Base-by-base conservation (phyloP, 192 early-diverging fungal genomes). In the Coemansia sp. region DNA sequence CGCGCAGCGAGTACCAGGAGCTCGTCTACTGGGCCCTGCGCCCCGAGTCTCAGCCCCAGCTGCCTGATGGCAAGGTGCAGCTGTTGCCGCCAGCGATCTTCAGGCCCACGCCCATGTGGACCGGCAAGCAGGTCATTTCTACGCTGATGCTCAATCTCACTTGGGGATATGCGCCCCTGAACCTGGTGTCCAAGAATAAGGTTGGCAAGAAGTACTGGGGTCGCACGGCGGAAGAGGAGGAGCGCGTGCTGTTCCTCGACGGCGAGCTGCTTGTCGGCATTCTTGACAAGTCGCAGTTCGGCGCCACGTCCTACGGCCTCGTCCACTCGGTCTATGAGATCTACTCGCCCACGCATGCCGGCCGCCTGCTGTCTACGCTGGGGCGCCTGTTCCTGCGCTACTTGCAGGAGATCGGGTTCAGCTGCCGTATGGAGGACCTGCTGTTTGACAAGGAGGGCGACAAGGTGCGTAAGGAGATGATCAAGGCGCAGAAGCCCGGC, bases 381-480 rank as follows among this genome's bases (percentile, higher is more conserved):
- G 90, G 94, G 36, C 90, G 95, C 34, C 75, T 99, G 60, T 97
- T 99, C 80, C 91, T 94, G 14, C 85, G 86, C 32, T 98, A 94
- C 77, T 84, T 94, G 12, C 96, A 98, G 76, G 85, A 88, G 63
- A 88, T 86, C 62, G 98, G 94, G 21, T 99, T 98, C 76, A 90
- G 92, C 50, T 99, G 98, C 84, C 89, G 98, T 66, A 97, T 99
- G 95, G 96, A 98, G 74, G 98, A 99, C 89, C 87, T 99, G 85
- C 82, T 87, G 46, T 85, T 99, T 34, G 98, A 91, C 23, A 73
- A 73, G 8, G 86, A 91, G 73, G 98, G 96, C 36, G 90, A 99
- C 72, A 75, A 74, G 29, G 74, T 85, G 36, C 89, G 98, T 63
- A 87, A 87, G 36, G 88, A 90, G 23, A 83, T 97, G 27, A 87